These are phyloP conservation scores for Fusarium lyarnte DNA, from an alignment of 2,329 filamentous ascomycete species.

Conservation along the genomic window DNA sequence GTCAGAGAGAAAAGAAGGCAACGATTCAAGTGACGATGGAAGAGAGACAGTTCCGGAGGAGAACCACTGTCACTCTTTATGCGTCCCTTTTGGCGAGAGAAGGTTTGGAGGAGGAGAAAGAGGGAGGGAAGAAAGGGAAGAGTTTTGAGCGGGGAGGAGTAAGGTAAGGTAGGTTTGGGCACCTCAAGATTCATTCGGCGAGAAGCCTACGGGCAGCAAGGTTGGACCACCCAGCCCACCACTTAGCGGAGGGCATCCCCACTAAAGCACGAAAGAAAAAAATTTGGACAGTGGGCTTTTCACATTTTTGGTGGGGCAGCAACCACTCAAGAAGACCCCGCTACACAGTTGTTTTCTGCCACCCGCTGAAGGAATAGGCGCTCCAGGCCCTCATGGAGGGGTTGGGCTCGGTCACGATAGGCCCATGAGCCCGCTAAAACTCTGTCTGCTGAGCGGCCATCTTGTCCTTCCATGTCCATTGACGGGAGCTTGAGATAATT, in stretches of 20 bases:
- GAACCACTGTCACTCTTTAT: constrained; percentile 54
- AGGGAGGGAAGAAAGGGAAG: constrained; percentile 31
- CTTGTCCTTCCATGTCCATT: background rate
- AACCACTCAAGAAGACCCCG: constrained; percentile 16
- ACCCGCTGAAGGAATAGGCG: constrained; percentile 27
- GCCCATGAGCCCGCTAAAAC: constrained; percentile 35
- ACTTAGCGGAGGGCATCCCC: constrained; percentile 13
- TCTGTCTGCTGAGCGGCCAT: constrained; percentile 34
- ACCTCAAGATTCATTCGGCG: constrained; percentile 39
- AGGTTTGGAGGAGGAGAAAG: constrained; percentile 31
- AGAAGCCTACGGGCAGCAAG: constrained; percentile 11
- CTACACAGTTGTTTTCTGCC: constrained; percentile 13
- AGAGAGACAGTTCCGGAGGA: constrained; percentile 51
- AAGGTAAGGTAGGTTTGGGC: constrained; percentile 25
- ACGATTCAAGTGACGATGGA: constrained; percentile 48
- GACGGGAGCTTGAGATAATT: background rate
- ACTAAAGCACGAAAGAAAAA: constrained; percentile 37
- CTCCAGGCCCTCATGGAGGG: constrained; percentile 33
- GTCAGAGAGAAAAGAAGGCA: constrained; percentile 32
- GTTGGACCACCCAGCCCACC: constrained; percentile 31
- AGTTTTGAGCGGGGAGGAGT: constrained; percentile 44
- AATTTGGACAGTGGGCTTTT: constrained; percentile 35
- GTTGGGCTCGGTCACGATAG: constrained; percentile 31
- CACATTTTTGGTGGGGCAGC: constrained; percentile 26
- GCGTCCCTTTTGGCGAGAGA: constrained; percentile 49